These are phyloP conservation scores for Aspergillus sparsus DNA, from an alignment of 495 filamentous ascomycete genomes.

Conservation along the genomic window DNA sequence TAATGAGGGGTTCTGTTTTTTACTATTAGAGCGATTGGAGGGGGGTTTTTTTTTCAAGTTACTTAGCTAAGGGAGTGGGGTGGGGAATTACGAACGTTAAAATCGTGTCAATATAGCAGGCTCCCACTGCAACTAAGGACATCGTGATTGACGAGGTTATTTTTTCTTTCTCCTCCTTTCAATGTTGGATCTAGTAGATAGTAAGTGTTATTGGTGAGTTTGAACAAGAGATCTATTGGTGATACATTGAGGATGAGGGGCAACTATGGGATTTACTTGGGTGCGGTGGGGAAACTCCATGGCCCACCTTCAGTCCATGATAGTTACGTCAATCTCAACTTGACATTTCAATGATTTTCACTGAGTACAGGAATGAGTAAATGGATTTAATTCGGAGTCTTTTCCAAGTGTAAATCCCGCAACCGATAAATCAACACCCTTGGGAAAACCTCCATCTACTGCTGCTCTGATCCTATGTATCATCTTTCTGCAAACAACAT, in stretches of 20 bases:
- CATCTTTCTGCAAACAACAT: too few relatives aligned
- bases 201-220: too few relatives aligned
- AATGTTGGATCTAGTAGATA: too few relatives aligned
- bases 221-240: too few relatives aligned
- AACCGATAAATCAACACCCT: too few relatives aligned
- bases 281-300: background rate
- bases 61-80: constrained; percentile 7
- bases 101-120: constrained; percentile 70
- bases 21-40: constrained; percentile 3
- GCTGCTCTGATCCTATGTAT: too few relatives aligned
- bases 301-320: background rate
- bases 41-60: background rate
- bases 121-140: constrained; percentile 59
- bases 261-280: background rate
- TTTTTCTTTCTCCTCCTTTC: background rate
- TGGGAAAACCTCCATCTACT: too few relatives aligned
- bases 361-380: too few relatives aligned
- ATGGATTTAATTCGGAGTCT: too few relatives aligned
- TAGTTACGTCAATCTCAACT: too few relatives aligned
- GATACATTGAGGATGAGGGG: too few relatives aligned
- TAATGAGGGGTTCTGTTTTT: constrained; percentile 60
- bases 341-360: background rate
- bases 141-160: constrained; percentile 4
- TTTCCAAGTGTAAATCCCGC: too few relatives aligned
- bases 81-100: constrained; percentile 53